Conservation (phyloP, 257 asterid species). For the Salvia hispanica region DNA sequence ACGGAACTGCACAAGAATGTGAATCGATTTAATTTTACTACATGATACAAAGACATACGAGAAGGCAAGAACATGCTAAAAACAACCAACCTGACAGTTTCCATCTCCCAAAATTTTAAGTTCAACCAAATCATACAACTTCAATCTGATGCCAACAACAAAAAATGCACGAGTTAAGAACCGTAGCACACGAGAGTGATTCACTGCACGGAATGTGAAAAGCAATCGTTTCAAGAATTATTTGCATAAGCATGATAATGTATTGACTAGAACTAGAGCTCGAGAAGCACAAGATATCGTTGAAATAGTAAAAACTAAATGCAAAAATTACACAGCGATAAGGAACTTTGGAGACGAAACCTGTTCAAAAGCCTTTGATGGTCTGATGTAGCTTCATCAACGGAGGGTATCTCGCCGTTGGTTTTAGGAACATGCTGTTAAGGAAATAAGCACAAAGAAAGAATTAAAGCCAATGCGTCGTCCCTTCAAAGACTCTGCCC, state of each 20-base stretch:
- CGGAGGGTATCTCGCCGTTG: slow-evolving; percentile 86
- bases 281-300: neutral
- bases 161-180: slow-evolving; percentile 17
- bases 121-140: slow-evolving; percentile 74
- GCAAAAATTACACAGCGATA: too few species aligned
- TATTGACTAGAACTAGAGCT: neutral
- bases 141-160: slow-evolving; percentile 48
- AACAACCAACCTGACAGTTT: slow-evolving; percentile 78
- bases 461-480: neutral
- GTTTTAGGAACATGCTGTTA: slow-evolving; percentile 86
- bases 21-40: too few species aligned
- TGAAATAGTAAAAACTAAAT: neutral
- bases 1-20: slow-evolving; percentile 54
- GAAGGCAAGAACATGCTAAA: neutral
- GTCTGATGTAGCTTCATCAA: slow-evolving; percentile 84
- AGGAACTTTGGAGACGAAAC: slow-evolving; percentile 37
- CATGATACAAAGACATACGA: too few species aligned
- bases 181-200: neutral
- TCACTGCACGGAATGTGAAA: neutral
- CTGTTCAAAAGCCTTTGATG: slow-evolving; percentile 77
- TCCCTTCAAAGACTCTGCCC: neutral
- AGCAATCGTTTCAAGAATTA: neutral
- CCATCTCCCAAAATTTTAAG: slow-evolving; percentile 84
- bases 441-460: slow-evolving; percentile 19
- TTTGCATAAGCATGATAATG: neutral